Conservation (phyloP, 306 rosid genomes). For the Oemleria cerasiformis region DNA sequence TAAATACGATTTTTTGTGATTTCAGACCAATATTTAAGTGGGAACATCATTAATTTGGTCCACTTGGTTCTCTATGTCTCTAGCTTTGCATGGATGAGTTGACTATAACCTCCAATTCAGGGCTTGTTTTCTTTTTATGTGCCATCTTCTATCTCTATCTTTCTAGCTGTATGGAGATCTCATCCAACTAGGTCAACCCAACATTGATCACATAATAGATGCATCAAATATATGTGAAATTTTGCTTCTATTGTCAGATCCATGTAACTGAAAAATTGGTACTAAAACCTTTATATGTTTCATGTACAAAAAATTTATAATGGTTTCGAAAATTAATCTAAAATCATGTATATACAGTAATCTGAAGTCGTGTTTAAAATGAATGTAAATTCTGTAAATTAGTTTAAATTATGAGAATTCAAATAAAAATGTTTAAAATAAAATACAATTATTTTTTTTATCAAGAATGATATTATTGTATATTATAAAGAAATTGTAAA, state of each 20-base stretch:
- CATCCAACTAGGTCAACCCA: constrained; percentile 44
- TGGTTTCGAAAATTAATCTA: background rate
- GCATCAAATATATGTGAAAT: background rate
- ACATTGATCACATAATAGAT: constrained; percentile 12
- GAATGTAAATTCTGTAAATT: too few relatives aligned
- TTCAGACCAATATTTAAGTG: too few relatives aligned
- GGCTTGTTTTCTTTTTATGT: constrained; percentile 27
- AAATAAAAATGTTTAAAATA: too few relatives aligned
- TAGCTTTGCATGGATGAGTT: constrained; percentile 40
- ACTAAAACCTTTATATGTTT: background rate
- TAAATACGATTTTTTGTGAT: too few relatives aligned
- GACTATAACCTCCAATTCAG: constrained; percentile 34
- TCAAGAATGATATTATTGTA: too few relatives aligned
- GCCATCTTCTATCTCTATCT: constrained; percentile 27
- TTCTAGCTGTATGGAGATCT: constrained; percentile 18
- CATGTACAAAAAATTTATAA: background rate
- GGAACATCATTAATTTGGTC: too few relatives aligned
- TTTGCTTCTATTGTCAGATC: too few relatives aligned
- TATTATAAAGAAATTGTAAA: too few relatives aligned
- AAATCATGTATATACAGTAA: background rate
- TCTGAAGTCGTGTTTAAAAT: too few relatives aligned
- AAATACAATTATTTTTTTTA: too few relatives aligned
- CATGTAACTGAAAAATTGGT: background rate
- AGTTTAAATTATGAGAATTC: too few relatives aligned
- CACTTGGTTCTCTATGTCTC: constrained; percentile 17